Base-by-base conservation (phyloP, 371 early-diverging fungal genomes). In the Nematocida major region DNA sequence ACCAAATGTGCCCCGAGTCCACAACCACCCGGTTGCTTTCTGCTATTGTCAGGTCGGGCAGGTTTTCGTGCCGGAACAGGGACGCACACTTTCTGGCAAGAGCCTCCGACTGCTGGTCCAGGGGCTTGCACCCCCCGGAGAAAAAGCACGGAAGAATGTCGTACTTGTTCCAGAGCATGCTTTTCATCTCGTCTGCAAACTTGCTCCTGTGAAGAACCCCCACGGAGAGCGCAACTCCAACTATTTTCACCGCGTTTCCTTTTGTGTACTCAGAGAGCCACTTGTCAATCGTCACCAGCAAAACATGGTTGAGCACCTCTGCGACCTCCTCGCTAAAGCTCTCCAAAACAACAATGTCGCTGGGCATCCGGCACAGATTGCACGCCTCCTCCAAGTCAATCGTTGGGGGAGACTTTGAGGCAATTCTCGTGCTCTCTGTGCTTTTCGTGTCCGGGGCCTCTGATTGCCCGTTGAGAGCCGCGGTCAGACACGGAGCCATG, bases 71-170 rank as follows among this genome's bases (percentile, higher is more conserved):
- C 20, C 67, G 66, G 36, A 80, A 76, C 7, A 80, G 45, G 7
- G 26, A 49, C 2, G 78, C 68, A 57, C 78, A 67, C 48, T 76
- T 77, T 51, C 80, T 42, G 48, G 80, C 76, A 24, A 80, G 76
- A 13, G 34, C 26, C 30, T 80, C 80, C 45, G 80, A 73, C 36
- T 66, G 70, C 22, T 57, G 47, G 32, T 80, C 77, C 1, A 63
- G 22, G 9, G 62, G 34, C 39, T 9, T 30, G 2, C 50, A 34
- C 18, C 50, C 59, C 30, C 73, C 61, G 18, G 50, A 51, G 30
- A 67, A 80, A 50, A 80, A 68, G 28, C 67, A 59, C 3, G 80
- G 80, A 26, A 59, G 76, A 40, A 76, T 76, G 54, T 80, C 80
- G 47, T 76, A 73, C 57, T 66, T 50, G n/a, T 32, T 20, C 80